Base-by-base conservation (phyloP, 2,329 filamentous ascomycete species). In the Arthrinium puccinioides region DNA sequence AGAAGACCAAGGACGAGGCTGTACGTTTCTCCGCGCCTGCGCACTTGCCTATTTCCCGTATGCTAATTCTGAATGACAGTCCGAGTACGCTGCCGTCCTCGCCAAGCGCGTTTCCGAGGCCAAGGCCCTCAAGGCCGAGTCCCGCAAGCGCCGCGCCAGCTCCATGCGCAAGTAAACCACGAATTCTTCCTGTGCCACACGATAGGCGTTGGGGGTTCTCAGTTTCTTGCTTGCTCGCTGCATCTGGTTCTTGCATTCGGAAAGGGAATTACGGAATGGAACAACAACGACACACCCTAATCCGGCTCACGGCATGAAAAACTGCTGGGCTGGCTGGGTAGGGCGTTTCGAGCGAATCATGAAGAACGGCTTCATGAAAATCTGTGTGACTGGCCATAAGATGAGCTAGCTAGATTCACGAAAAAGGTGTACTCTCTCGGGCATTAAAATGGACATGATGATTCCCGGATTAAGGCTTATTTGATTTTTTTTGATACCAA, bases 1-100 rank as follows among this genome's bases (percentile, higher is more conserved):
- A 98, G 79, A 85, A 89, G 72, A 81, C 87, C 75, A 96, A 96
- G 82, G 92, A 98, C 67, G 90, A 94, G 78, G 92, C 92, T 64
- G 92, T 95, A 87, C 66, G 85, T 81, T 50, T 38, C 36, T 41
- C 25, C 19, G 30, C 23, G 4, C 15, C 10, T 21, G 13, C 14
- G 20, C 15, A 3, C 16, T 10, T n/a, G 11, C 4, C 29, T 31
- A 6, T 31, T 5, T 18, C 6, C 13, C n/a, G 2, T 20, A 11
- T 31, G 6, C 29, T 31, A 16, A 31, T 16, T 18, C 15, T 27
- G 40, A 35, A 16, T n/a, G 36, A 36, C 56, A 97, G 90, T 89
- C 87, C 75, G 92, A 98, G 74, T 98, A 98, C 72, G 83, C 89
- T 57, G 82, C 90, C 72, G 71, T 97, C 68, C 80, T 98, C 49